These are phyloP conservation scores for Neurospora sp. DNA, from an alignment of 495 filamentous ascomycete genomes.

Conservation along the genomic window DNA sequence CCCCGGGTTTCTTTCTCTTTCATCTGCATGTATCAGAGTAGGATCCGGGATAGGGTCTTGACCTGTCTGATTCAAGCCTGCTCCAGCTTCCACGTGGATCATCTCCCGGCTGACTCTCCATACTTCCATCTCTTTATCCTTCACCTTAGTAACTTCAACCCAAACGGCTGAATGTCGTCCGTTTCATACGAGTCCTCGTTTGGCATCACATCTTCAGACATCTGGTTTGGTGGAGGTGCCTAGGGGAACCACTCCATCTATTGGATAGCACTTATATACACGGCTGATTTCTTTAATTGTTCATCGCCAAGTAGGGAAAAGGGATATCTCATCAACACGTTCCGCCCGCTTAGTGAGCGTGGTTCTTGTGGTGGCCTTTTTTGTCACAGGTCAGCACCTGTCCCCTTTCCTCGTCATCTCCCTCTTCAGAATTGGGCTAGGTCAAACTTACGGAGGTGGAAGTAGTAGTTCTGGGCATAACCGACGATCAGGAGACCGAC, in stretches of 20 bases:
- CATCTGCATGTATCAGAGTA: not conserved
- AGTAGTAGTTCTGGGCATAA: conserved; percentile 98
- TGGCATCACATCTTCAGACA: not conserved
- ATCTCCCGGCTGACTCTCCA: not conserved
- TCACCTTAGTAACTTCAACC: not conserved
- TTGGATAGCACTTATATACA: conserved; percentile 38
- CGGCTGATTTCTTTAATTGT: conserved; percentile 5
- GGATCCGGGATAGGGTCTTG: not conserved
- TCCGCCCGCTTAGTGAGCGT: conserved; percentile 65
- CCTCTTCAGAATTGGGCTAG: too few species aligned
- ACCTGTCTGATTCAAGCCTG: not conserved
- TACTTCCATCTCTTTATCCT: not conserved
- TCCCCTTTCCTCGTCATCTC: too few species aligned
- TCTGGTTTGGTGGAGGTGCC: not conserved
- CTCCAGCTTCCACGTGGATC: not conserved
- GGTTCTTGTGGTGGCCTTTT: conserved; percentile 97
- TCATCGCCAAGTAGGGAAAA: conserved; percentile 12
- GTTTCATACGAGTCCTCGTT: not conserved
- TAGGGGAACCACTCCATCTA: conserved; percentile 19
- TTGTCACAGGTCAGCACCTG: not conserved
- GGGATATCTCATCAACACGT: conserved; percentile 2
- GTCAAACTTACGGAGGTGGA: conserved; percentile 73
- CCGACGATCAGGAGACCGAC: conserved; percentile 62
- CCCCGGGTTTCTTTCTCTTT: not conserved
- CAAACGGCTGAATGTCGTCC: not conserved